Evolutionary conservation across 1,284 basidiomycete genomes (phyloP), one percentile per base, ranked within the genome.

Genomic region (Salmacisia buchloeana): DNA sequence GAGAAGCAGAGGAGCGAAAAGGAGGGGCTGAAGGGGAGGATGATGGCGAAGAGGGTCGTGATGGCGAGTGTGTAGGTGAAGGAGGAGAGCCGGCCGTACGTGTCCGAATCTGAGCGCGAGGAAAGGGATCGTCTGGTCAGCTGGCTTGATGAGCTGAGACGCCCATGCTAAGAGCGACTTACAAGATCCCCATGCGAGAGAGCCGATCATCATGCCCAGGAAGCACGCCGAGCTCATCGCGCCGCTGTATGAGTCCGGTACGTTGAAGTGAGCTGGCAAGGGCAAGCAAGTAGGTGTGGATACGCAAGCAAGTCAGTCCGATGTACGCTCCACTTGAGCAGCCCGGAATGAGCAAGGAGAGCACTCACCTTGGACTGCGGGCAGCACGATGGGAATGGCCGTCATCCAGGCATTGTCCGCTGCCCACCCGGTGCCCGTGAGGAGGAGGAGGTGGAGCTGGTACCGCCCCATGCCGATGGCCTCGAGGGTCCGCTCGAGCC

Each of bases 201-300:
- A 92, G 3, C 94, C 94, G 63, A 97, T 80, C 91, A 96, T 96
- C 94, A 97, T 97, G 43, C 94, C 91, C 6, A 86, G 87, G 79
- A 92, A 91, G 84, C 91, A 89, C 7, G 87, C 86, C 2, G 89
- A 88, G 0, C 88, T 91, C 2, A 92, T 81, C 1, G 85, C 79
- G 36, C 91, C 91, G 63, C 92, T 89, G 71, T 85, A 86, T 59
- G 82, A 83, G 79, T 92, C 89, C 29, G 86, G 84, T 13, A 93
- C 87, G 71, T 83, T 82, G 79, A 87, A 96, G 78, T 94, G 39
- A n/a, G 38, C 21, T 27, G 59, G n/a, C n/a, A n/a, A n/a, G 31
- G 7, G 36, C 23, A 34, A n/a, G 35, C 18, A 27, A 27, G 5
- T n/a, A n/a, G n/a, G n/a, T n/a, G n/a, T n/a, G n/a, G n/a, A n/a